Percentiles rank a stretch among this genome's conserved stretches.
phyloP scores from a whole-genome alignment of 176 grass and related monocot genomes.

The Eleusine coracana region DNA sequence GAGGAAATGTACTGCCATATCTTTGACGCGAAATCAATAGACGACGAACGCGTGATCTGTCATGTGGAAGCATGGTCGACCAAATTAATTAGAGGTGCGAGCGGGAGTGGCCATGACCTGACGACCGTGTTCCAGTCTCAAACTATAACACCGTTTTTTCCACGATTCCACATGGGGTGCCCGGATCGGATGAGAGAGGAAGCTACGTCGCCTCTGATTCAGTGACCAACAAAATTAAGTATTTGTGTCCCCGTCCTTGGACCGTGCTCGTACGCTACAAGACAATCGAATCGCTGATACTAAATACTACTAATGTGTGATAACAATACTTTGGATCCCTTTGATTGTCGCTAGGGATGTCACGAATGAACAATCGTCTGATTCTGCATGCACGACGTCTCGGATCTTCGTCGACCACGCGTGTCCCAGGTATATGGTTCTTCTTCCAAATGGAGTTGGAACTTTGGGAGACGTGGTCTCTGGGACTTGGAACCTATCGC shows the following conservation, averaged over 20 bases:
- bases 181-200: not conserved
- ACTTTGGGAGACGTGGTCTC: conserved; percentile 17
- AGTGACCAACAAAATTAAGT: not conserved
- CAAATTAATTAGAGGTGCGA: conserved; percentile 7
- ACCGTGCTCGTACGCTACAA: not conserved
- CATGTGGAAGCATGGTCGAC: conserved; percentile 23
- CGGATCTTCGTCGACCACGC: not conserved
- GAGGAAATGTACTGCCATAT: not conserved
- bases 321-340: not conserved
- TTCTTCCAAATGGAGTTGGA: conserved; percentile 30
- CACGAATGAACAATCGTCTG: not conserved
- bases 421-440: conserved; percentile 1
- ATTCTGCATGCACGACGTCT: not conserved
- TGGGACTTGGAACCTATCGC: not conserved
- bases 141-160: not conserved
- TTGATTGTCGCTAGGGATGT: not conserved
- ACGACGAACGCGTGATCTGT: not conserved
- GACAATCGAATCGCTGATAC: not conserved
- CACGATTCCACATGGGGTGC: conserved; percentile 14
- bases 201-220: not conserved
- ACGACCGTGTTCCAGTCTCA: not conserved
- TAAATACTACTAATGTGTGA: not conserved
- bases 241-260: not conserved
- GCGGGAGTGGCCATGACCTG: not conserved
- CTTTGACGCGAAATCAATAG: not conserved